Evolutionary conservation across 768 basidiomycete species (phyloP).

Genomic region (Trametes punicea): DNA sequence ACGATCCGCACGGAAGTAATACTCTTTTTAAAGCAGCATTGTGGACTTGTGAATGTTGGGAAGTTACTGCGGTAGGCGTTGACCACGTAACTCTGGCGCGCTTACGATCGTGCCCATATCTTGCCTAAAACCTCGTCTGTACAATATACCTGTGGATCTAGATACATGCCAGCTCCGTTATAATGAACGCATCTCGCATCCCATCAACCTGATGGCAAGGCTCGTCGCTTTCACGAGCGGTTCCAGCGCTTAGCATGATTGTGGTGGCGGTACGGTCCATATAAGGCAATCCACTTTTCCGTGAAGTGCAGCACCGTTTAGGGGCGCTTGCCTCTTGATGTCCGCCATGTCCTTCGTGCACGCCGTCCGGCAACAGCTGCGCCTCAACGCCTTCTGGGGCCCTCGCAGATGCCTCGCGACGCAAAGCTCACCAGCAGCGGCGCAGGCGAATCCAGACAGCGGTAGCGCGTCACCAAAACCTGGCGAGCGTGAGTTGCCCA

Average conservation of each 20-base stretch:
- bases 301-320: neutral
- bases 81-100: too few species aligned
- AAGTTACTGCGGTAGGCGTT: too few species aligned
- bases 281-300: constrained; percentile 1
- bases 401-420: constrained; percentile 24
- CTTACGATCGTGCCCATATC: too few species aligned
- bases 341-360: constrained; percentile 29
- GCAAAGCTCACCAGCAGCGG: constrained; percentile 9
- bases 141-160: neutral
- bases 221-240: neutral
- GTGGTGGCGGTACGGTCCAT: neutral
- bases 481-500: neutral
- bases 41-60: too few species aligned
- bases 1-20: constrained; percentile 8
- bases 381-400: constrained; percentile 20
- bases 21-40: too few species aligned
- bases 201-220: neutral
- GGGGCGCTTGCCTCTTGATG: constrained; percentile 2
- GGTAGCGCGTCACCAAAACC: neutral
- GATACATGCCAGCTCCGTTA: constrained; percentile 1
- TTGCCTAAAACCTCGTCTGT: neutral
- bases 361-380: constrained; percentile 24
- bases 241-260: neutral
- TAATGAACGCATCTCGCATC: neutral
- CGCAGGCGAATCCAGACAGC: neutral